Conservation (phyloP, 177 flowering plant species). For the Vitis hybrid region DNA sequence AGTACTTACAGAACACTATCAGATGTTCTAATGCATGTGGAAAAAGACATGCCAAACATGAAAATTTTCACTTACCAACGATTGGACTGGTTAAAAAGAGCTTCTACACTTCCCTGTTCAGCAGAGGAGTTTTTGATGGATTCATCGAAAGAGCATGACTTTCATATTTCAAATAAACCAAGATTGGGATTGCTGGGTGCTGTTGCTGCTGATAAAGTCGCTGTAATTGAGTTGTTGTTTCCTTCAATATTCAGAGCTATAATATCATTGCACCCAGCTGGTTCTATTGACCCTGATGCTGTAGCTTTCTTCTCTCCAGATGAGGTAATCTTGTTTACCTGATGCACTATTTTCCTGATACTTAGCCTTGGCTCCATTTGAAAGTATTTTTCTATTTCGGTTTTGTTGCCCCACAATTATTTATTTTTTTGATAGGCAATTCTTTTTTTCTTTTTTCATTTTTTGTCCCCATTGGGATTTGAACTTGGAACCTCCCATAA, state of each 20-base stretch:
- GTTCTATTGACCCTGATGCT: conserved; percentile 84
- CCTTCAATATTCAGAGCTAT: conserved; percentile 86
- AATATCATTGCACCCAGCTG: conserved; percentile 88
- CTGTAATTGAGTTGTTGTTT: conserved; percentile 73
- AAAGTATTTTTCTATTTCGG: background rate
- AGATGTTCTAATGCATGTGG: conserved; percentile 48
- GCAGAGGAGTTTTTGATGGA: conserved; percentile 45
- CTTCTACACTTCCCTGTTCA: conserved; percentile 55
- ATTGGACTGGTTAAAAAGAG: conserved; percentile 82
- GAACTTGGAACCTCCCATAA: no score
- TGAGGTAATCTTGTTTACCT: conserved; percentile 55
- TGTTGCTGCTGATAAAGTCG: conserved; percentile 54
- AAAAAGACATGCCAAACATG: conserved; percentile 59
- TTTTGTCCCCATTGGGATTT: no score
- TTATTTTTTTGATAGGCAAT: background rate
- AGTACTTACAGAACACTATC: conserved; percentile 51
- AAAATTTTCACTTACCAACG: conserved; percentile 70
- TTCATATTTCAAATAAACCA: conserved; percentile 42
- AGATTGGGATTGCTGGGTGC: conserved; percentile 35
- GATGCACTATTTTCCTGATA: background rate
- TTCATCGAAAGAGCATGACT: conserved; percentile 48
- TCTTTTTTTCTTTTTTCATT: no score
- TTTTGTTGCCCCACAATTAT: background rate
- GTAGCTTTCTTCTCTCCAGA: conserved; percentile 97
- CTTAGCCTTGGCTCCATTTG: background rate